These are phyloP conservation scores for Paramicrosporidium saccamoebae DNA, from an alignment of 371 early-diverging fungal genomes.

Conservation along the genomic window DNA sequence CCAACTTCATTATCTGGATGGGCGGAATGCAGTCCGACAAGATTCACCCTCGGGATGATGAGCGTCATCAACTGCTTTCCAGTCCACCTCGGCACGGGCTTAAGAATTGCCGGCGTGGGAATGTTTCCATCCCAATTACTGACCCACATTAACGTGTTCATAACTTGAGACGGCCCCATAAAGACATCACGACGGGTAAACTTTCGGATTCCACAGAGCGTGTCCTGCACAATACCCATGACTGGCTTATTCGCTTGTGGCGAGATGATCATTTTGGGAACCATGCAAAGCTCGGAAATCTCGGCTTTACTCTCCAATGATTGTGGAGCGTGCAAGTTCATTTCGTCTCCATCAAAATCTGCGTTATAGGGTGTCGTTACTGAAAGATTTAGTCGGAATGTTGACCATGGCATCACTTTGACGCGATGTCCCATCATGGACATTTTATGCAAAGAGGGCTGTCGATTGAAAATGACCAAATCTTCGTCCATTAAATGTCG, in stretches of 20 bases:
- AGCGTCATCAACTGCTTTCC: constrained; percentile 90
- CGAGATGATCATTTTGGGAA: constrained; percentile 88
- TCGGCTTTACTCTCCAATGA: constrained; percentile 81
- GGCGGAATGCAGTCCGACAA: constrained; percentile 16
- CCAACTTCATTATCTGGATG: constrained; percentile 47
- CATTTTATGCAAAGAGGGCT: constrained; percentile 99
- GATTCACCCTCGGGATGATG: constrained; percentile 49
- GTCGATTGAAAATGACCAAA: constrained; percentile 96
- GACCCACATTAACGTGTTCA: constrained; percentile 81
- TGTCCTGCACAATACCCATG: constrained; percentile 99
- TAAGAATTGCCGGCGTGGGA: constrained; percentile 71
- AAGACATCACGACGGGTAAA: constrained; percentile 88
- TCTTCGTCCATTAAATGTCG: constrained; percentile 90
- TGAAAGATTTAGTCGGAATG: constrained; percentile 92
- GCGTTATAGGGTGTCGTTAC: constrained; percentile 99
- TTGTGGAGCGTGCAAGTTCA: constrained; percentile 99
- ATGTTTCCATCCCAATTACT: constrained; percentile 80
- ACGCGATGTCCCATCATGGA: constrained; percentile 99
- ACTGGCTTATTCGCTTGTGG: constrained; percentile 95
- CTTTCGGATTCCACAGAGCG: constrained; percentile 80
- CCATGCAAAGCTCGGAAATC: constrained; percentile 80
- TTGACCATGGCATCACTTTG: constrained; percentile 92
- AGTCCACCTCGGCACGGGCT: constrained; percentile 89
- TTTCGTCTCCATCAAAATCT: constrained; percentile 99
- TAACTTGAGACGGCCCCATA: constrained; percentile 55